These are phyloP conservation scores for Cadophora sp. DNA, from an alignment of 2,329 filamentous ascomycete species.

Conservation along the genomic window DNA sequence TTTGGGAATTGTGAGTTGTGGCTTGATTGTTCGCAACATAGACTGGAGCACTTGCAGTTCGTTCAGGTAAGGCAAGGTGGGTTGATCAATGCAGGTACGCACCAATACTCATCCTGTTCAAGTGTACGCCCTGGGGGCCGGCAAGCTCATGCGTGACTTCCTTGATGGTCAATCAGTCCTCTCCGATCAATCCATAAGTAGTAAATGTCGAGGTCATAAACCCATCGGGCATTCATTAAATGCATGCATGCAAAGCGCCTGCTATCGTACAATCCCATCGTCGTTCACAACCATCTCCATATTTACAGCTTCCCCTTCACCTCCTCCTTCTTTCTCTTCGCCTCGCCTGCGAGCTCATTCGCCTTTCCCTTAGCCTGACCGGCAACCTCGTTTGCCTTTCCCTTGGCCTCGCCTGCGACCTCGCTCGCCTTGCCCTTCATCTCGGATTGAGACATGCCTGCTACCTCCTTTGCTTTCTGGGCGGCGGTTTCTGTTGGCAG, in stretches of 20 bases:
- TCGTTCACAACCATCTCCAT: background rate
- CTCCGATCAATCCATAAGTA: background rate
- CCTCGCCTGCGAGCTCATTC: slow-evolving; percentile 45
- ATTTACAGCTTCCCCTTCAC: slow-evolving; percentile 46
- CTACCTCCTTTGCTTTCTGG: slow-evolving; percentile 57
- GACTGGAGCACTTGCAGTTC: too few relatives aligned
- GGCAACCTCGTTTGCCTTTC: slow-evolving; percentile 48
- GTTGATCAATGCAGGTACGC: too few relatives aligned
- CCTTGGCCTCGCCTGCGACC: slow-evolving; percentile 46
- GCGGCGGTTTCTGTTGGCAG: slow-evolving; percentile 46
- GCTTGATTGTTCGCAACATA: background rate
- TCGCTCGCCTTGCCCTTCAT: slow-evolving; percentile 53
- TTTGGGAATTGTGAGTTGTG: background rate
- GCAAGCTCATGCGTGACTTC: too few relatives aligned
- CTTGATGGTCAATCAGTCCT: too few relatives aligned
- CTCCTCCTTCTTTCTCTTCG: slow-evolving; percentile 47
- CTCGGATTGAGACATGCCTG: slow-evolving; percentile 49
- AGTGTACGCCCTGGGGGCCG: too few relatives aligned
- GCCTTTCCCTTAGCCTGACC: slow-evolving; percentile 48
- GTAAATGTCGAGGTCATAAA: background rate
- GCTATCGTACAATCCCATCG: slow-evolving; percentile 17
- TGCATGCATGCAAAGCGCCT: background rate
- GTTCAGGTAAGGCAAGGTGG: too few relatives aligned
- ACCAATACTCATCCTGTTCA: too few relatives aligned
- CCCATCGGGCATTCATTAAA: slow-evolving; percentile 14